A percentile compares a stretch with the other conserved stretches of the same genome.
These are phyloP conservation scores for Dicorynia guianensis DNA, from an alignment of 306 rosid genomes.

Conservation along the genomic window DNA sequence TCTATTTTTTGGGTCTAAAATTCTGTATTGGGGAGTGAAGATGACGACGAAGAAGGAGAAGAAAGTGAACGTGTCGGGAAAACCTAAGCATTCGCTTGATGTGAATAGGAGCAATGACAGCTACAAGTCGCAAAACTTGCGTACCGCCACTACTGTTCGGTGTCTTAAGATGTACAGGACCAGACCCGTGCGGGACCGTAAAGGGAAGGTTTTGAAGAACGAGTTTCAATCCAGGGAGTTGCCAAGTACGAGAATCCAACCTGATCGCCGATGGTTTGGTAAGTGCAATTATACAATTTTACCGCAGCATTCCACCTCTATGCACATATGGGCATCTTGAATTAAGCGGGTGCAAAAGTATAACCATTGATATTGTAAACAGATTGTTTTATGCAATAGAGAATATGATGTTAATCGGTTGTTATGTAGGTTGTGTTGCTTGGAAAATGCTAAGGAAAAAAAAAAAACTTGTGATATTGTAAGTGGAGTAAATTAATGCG, in stretches of 20 bases:
- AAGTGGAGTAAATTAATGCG: too few relatives aligned
- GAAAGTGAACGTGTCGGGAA: conserved; percentile 74
- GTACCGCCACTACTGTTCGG: conserved; percentile 87
- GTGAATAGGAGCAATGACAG: conserved; percentile 65
- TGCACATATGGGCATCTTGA: too few relatives aligned
- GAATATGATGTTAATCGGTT: too few relatives aligned
- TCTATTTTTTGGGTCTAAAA: background rate
- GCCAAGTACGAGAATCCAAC: conserved; percentile 82
- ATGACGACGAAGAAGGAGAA: conserved; percentile 84
- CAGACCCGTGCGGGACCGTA: conserved; percentile 68
- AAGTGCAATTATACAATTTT: background rate
- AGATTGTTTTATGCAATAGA: too few relatives aligned
- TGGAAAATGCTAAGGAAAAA: too few relatives aligned
- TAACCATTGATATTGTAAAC: too few relatives aligned
- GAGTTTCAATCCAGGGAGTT: conserved; percentile 77
- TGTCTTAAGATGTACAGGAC: conserved; percentile 89
- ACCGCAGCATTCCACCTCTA: background rate
- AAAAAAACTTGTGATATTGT: too few relatives aligned
- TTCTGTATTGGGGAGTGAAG: conserved; percentile 11
- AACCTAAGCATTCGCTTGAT: conserved; percentile 91
- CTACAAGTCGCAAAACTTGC: conserved; percentile 45
- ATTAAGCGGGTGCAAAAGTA: too few relatives aligned
- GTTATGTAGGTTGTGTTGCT: too few relatives aligned
- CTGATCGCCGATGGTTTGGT: conserved; percentile 96
- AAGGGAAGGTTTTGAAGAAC: conserved; percentile 64